Conservation (phyloP, 2,329 filamentous ascomycete genomes). For the Colletotrichum australisinense region DNA sequence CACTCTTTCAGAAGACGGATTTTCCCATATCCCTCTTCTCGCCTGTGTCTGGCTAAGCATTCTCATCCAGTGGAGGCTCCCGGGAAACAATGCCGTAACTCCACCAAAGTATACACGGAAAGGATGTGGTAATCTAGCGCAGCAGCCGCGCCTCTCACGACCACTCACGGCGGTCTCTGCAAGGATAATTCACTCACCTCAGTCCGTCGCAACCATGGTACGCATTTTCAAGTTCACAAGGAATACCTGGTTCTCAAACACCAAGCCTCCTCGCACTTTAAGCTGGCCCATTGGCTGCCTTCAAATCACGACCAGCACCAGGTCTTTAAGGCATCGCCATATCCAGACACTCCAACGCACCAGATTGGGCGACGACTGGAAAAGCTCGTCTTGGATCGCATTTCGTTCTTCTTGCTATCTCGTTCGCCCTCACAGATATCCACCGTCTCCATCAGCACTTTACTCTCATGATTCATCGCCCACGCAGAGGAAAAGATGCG, state of each 20-base stretch:
- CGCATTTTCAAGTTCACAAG: not conserved
- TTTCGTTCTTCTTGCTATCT: not conserved
- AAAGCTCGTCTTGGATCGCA: not conserved
- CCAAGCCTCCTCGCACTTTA: not conserved
- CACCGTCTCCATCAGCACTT: not conserved
- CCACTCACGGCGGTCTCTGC: not conserved
- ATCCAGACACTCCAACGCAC: not conserved
- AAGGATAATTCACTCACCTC: not conserved
- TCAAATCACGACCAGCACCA: not conserved
- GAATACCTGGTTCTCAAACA: not conserved
- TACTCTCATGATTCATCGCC: not conserved
- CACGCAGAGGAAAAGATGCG: not conserved
- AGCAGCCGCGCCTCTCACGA: slow-evolving; percentile 4
- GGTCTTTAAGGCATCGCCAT: not conserved
- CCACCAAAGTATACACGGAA: not conserved
- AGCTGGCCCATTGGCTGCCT: not conserved
- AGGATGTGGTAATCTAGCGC: slow-evolving; percentile 6
- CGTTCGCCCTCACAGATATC: not conserved
- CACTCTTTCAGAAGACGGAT: not conserved
- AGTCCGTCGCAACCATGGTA: not conserved
- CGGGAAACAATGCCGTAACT: slow-evolving; percentile 18
- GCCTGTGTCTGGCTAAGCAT: slow-evolving; percentile 13
- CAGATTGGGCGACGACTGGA: not conserved
- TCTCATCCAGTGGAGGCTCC: slow-evolving; percentile 2
- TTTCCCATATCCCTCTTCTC: not conserved